Evolutionary conservation across 768 basidiomycete genomes (phyloP).

Genomic region (Mycena capillaripes): DNA sequence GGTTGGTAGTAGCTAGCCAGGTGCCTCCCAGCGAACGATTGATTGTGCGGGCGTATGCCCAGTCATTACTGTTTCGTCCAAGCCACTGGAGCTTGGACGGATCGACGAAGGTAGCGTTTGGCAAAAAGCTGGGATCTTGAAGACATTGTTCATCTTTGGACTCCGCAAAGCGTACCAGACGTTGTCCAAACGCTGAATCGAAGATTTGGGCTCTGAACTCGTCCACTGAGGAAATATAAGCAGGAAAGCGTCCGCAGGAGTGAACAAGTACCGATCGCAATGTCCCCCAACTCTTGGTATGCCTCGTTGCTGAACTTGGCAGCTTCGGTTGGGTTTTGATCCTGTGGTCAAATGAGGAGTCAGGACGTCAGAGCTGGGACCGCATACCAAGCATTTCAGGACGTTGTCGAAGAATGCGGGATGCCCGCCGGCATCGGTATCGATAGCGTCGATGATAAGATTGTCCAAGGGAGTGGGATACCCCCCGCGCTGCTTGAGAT

Average conservation of each 20-base stretch:
- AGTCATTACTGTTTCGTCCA: conserved; percentile 18
- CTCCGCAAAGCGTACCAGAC: conserved; percentile 13
- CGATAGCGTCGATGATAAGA: conserved; percentile 7
- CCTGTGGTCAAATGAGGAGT: background rate
- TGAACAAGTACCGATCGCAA: conserved; percentile 15
- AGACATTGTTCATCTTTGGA: conserved; percentile 20
- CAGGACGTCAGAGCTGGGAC: too few species aligned
- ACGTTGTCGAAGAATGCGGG: conserved; percentile 21
- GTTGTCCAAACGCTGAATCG: conserved; percentile 24
- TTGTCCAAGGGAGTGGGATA: conserved; percentile 16
- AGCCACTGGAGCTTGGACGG: conserved; percentile 16
- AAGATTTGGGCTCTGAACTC: conserved; percentile 30
- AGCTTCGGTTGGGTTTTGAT: conserved; percentile 26
- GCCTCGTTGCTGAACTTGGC: conserved; percentile 31
- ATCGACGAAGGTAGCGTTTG: conserved; percentile 21
- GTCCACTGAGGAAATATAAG: background rate
- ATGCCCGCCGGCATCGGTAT: background rate
- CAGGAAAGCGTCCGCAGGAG: background rate
- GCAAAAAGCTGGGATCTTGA: conserved; percentile 18
- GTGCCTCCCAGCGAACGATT: conserved; percentile 13
- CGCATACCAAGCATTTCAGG: background rate
- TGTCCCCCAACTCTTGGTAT: conserved; percentile 27
- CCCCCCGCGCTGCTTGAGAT: conserved; percentile 8
- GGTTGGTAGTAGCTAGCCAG: conserved; percentile 12
- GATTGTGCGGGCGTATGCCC: conserved; percentile 21